Conservation (phyloP, 2,329 filamentous ascomycete species). For the Cercospora nicotianae region DNA sequence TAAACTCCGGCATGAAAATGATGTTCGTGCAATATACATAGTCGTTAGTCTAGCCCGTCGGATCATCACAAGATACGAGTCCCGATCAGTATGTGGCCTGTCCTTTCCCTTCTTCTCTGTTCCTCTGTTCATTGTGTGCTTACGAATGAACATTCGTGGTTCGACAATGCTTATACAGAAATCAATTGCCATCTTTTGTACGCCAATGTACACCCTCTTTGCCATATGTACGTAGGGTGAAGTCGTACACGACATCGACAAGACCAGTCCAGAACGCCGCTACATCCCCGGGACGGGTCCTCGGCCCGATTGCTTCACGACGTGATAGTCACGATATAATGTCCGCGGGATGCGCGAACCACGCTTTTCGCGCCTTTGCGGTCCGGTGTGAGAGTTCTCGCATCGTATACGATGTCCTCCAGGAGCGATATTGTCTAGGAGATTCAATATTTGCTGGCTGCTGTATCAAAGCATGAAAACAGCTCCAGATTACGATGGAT, state of each 20-base stretch:
- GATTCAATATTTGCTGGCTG: neutral
- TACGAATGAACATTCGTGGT: no score
- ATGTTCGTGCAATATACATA: neutral
- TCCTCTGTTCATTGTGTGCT: neutral
- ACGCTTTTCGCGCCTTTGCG: neutral
- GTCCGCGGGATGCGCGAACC: neutral
- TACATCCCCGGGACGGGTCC: neutral
- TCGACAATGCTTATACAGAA: no score
- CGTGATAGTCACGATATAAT: neutral
- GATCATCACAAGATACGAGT: neutral
- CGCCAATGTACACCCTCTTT: neutral
- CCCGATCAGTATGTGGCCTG: neutral
- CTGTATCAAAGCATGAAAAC: neutral
- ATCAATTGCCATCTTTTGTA: neutral
- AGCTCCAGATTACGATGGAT: neutral
- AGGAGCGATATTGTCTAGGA: no score
- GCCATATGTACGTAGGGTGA: neutral
- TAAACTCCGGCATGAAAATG: neutral
- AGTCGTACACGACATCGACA: neutral
- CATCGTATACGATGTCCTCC: neutral
- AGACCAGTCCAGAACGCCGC: neutral
- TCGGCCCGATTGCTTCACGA: neutral
- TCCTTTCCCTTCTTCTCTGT: neutral
- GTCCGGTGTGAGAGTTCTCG: neutral
- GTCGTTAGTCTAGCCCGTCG: neutral